These are phyloP conservation scores for Fusarium zealandicum DNA, from an alignment of 2,329 filamentous ascomycete species.

Conservation along the genomic window DNA sequence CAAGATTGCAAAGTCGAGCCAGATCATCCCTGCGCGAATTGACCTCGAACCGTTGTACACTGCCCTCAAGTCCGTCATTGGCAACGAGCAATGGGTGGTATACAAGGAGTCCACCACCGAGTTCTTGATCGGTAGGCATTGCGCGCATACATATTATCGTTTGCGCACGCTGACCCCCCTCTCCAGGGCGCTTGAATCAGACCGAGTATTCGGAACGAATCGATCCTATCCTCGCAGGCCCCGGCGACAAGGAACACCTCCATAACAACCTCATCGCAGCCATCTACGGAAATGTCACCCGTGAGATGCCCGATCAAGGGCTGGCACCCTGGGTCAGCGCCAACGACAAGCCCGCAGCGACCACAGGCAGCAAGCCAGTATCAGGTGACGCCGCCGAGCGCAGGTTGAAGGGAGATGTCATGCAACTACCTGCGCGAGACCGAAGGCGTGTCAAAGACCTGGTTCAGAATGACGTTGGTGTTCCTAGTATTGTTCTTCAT, in stretches of 20 bases:
- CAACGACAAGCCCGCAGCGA: constrained; percentile 69
- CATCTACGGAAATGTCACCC: constrained; percentile 72
- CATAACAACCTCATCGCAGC: constrained; percentile 74
- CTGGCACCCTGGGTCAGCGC: constrained; percentile 75
- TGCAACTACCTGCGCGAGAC: constrained; percentile 73
- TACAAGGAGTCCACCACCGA: constrained; percentile 71
- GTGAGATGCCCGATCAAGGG: constrained; percentile 72
- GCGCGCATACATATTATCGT: not conserved
- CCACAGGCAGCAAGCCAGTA: constrained; percentile 65
- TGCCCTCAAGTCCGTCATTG: constrained; percentile 65
- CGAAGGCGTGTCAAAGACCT: constrained; percentile 72
- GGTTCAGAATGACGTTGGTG: constrained; percentile 64
- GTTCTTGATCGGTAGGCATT: constrained; percentile 65
- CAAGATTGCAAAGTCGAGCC: constrained; percentile 66
- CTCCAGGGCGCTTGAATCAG: constrained; percentile 68
- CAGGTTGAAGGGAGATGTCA: constrained; percentile 72
- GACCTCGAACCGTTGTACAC: constrained; percentile 72
- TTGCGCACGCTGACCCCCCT: constrained; percentile 41
- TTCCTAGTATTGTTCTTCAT: not conserved
- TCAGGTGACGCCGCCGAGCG: constrained; percentile 71
- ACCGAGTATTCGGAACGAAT: constrained; percentile 65
- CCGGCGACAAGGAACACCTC: constrained; percentile 66
- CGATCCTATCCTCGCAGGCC: constrained; percentile 65
- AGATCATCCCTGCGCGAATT: constrained; percentile 70
- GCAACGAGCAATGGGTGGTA: constrained; percentile 66